Evolutionary conservation across 805 yeast genomes (phyloP).

Genomic region (Candida pseudoglaebosa): DNA sequence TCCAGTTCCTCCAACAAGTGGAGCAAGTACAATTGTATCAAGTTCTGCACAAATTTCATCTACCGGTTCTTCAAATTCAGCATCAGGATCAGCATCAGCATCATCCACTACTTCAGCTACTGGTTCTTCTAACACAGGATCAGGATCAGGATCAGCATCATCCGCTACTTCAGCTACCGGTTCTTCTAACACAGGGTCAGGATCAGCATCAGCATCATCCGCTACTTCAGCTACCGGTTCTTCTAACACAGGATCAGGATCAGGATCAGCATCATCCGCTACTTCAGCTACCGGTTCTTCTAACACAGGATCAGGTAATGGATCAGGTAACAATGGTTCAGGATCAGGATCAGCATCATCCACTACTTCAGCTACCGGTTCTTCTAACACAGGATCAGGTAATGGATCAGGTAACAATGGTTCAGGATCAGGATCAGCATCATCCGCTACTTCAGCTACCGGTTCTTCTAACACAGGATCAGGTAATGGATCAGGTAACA

Average conservation of each 20-base stretch:
- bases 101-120: background rate
- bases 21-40: background rate
- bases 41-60: background rate
- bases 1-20: background rate
- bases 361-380: constrained; percentile 1
- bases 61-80: background rate
- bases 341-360: background rate
- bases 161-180: constrained; percentile 1
- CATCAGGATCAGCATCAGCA: background rate
- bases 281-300: background rate
- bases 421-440: background rate
- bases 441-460: background rate
- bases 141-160: background rate
- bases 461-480: background rate
- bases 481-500: background rate
- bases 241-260: background rate
- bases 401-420: background rate
- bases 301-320: background rate
- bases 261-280: background rate
- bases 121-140: background rate
- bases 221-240: constrained; percentile 1
- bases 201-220: background rate
- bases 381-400: background rate
- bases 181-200: background rate
- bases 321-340: background rate